Base-by-base conservation (phyloP, 345 rosid species). In the Gossypium mustelinum region DNA sequence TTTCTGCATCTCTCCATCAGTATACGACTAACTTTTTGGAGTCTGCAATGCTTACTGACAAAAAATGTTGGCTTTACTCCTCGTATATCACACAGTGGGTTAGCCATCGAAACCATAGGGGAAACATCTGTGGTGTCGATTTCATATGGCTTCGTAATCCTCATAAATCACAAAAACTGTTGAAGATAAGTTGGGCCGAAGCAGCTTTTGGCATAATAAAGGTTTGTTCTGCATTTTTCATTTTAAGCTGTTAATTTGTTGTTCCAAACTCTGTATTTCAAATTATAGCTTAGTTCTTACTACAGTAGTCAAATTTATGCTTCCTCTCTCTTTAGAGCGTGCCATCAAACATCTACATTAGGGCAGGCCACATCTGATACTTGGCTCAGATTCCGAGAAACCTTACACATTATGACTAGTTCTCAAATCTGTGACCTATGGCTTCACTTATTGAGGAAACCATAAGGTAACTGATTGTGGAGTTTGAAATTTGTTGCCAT, bases 61-160 rank as follows among this genome's bases (percentile, higher is more conserved):
- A 39, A 52, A 66, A 75, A 70, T 67, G 63, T 74, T 68, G 44
- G 63, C 51, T 57, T 3, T 17, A 43, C 50, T n/a, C 2, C 24
- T 47, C 29, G 41, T 64, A 14, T 52, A 24, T 70, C 16, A 45
- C 12, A 16, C 81, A 95, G 99, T 95, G 99, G 99, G 88, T 95
- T 73, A 95, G 99, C 81, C 99, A 95, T 80, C 86, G 88, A 76
- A 95, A 95, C 81, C 98, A 93, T 76, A 89, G 99, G 74, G 99
- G 99, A 25, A 89, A 93, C 84, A 93, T 92, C 78, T 95, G 99
- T 52, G 99, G 99, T 47, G 99, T 95, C 63, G 97, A 95, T 84
- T 95, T 95, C 79, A 92, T 95, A 81, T 95, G 94, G 98, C 97
- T 95, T 70, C 87, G 93, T 14, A 91, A 91, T 80, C 89, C 97